Base-by-base conservation (phyloP, 306 rosid species). In the Casuarina cunninghamiana region DNA sequence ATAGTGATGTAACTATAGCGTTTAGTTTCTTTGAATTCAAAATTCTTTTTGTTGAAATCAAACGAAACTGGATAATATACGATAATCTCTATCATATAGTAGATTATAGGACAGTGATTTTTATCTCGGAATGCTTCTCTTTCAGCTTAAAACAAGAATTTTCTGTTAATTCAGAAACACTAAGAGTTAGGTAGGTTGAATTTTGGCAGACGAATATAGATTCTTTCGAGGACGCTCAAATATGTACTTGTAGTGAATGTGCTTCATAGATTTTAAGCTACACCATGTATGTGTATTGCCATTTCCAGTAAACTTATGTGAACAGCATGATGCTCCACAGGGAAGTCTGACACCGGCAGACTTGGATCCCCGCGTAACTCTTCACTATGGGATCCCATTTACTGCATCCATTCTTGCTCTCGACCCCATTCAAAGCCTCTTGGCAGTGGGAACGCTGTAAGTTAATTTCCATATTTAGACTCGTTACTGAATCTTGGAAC, bases 341-440 rank as follows among this genome's bases (percentile, higher is more conserved):
- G 83, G 77, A 60, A 74, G 83, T 79, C 60, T 79, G 75, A 75
- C 76, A 37, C 32, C 82, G 32, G 55, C 50, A 60, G 89, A 87
- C 77, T 83, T 91, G 67, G 80, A 89, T 79, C 91, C 90, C 32
- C 88, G 86, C 11, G 82, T 94, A 77, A 77, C 76, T 44, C 57
- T 90, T 74, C 98, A 91, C 90, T 87, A 86, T 55, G 98, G 98
- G 79, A 81, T 94, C 77, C 98, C 98, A n/a, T 77, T 90, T 11
- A 79, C 87, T 43, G 90, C 97, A 12, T 91, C 96, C 35, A 89
- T 94, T 72, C 94, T 94, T n/a, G 93, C 97, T 32, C 81, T 89
- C 62, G 98, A 94, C 71, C 87, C 75, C 43, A 79, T 85, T 9
- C 98, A 94, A 65, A 80, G 90, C 80, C 88, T 94, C 53, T 75